Evolutionary conservation across 495 filamentous ascomycete species (phyloP).

Genomic region (Terfezia boudieri): DNA sequence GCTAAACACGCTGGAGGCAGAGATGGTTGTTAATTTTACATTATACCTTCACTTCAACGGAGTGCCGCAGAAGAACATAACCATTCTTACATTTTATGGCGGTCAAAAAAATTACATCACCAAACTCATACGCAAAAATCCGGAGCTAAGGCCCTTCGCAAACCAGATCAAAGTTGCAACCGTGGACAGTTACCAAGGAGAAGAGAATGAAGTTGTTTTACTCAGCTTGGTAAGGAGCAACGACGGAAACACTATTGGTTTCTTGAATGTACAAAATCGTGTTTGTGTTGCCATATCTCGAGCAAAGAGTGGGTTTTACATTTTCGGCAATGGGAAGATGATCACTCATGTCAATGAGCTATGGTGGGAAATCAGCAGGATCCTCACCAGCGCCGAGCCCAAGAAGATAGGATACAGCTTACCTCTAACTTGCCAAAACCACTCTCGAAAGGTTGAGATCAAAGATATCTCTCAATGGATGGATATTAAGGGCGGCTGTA

Average conservation of each 20-base stretch:
- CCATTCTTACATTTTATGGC: conserved; percentile 77
- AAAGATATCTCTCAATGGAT: conserved; percentile 27
- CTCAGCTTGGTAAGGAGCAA: conserved; percentile 70
- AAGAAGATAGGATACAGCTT: conserved; percentile 19
- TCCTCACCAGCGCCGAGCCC: conserved; percentile 7
- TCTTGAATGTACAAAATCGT: conserved; percentile 37
- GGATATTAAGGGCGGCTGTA: conserved; percentile 38
- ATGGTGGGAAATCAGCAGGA: conserved; percentile 19
- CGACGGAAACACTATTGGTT: conserved; percentile 14
- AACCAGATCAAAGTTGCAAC: conserved; percentile 46
- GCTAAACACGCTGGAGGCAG: conserved; percentile 49
- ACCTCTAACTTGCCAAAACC: conserved; percentile 21
- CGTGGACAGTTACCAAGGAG: conserved; percentile 84
- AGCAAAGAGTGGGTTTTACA: conserved; percentile 62
- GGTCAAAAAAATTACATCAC: conserved; percentile 53
- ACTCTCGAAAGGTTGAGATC: conserved; percentile 19
- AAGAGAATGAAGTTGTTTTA: conserved; percentile 74
- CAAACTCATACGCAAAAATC: conserved; percentile 27
- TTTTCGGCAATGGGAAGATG: conserved; percentile 56
- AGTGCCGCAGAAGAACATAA: conserved; percentile 37
- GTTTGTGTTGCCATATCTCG: conserved; percentile 76
- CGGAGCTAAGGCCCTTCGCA: conserved; percentile 23
- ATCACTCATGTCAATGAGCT: conserved; percentile 24
- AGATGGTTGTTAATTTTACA: conserved; percentile 55
- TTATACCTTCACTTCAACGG: conserved; percentile 51